These are phyloP conservation scores for Hypoxylon fuscum DNA, from an alignment of 495 filamentous ascomycete genomes.

Conservation along the genomic window DNA sequence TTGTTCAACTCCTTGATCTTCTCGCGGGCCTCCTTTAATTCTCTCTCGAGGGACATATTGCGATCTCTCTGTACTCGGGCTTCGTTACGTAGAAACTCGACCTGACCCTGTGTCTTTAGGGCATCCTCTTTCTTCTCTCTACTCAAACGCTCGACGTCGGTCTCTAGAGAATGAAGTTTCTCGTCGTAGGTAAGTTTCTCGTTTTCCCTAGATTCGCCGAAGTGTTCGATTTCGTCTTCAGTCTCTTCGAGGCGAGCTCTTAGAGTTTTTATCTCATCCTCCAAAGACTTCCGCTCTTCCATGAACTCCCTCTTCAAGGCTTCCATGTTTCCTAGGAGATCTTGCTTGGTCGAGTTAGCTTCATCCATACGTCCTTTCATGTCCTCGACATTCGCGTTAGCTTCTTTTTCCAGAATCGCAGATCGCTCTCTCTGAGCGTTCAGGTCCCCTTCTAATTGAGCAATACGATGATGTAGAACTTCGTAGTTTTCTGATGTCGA, in stretches of 20 bases:
- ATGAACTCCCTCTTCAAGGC: constrained; percentile 88
- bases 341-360: constrained; percentile 88
- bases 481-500: constrained; percentile 47
- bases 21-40: constrained; percentile 63
- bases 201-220: constrained; percentile 83
- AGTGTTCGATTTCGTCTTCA: constrained; percentile 88
- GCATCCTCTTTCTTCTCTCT: constrained; percentile 65
- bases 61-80: constrained; percentile 63
- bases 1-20: constrained; percentile 58
- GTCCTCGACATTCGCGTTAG: constrained; percentile 62
- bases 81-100: constrained; percentile 65
- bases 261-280: constrained; percentile 77
- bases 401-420: constrained; percentile 67
- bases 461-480: constrained; percentile 63
- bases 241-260: constrained; percentile 82
- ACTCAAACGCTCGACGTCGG: constrained; percentile 70
- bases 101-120: constrained; percentile 63
- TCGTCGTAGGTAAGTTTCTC: constrained; percentile 75
- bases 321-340: constrained; percentile 94
- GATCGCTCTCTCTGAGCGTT: constrained; percentile 61
- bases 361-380: constrained; percentile 80
- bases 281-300: constrained; percentile 80
- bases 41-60: constrained; percentile 60
- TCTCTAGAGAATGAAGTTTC: constrained; percentile 71
- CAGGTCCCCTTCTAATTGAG: constrained; percentile 85